These are phyloP conservation scores for Zygoascus biomembranicola DNA, from an alignment of 805 yeast species.

Conservation along the genomic window DNA sequence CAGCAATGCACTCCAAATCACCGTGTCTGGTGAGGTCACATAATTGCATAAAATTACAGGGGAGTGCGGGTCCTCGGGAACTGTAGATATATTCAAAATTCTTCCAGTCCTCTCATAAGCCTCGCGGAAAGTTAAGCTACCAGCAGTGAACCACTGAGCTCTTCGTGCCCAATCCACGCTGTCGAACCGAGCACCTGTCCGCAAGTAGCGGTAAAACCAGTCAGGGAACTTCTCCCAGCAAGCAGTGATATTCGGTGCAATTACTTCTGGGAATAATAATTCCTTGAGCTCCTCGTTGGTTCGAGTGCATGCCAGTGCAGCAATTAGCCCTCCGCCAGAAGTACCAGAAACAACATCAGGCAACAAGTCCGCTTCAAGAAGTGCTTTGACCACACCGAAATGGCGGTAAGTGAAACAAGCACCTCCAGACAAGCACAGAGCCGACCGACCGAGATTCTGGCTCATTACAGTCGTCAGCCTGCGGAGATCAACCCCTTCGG, in stretches of 20 bases:
- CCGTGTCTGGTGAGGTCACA: conserved; percentile 70
- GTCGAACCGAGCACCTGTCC: conserved; percentile 74
- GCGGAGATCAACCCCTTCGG: background rate
- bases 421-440: conserved; percentile 69
- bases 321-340: conserved; percentile 73
- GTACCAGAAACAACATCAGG: conserved; percentile 72
- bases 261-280: conserved; percentile 48
- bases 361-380: conserved; percentile 55
- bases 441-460: conserved; percentile 63
- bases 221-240: conserved; percentile 54
- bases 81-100: conserved; percentile 63
- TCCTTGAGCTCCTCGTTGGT: conserved; percentile 56
- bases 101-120: conserved; percentile 63
- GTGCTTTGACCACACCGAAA: conserved; percentile 66
- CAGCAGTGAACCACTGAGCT: conserved; percentile 60
- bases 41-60: conserved; percentile 73
- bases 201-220: conserved; percentile 59
- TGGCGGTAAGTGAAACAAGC: conserved; percentile 73
- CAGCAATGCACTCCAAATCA: conserved; percentile 69
- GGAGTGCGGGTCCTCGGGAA: conserved; percentile 74
- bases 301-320: conserved; percentile 62
- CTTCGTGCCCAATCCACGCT: conserved; percentile 67
- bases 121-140: conserved; percentile 65
- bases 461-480: conserved; percentile 32
- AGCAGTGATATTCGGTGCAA: conserved; percentile 55